Base-by-base conservation (phyloP, 495 filamentous ascomycete genomes). In the Aspergillus mulundensis region DNA sequence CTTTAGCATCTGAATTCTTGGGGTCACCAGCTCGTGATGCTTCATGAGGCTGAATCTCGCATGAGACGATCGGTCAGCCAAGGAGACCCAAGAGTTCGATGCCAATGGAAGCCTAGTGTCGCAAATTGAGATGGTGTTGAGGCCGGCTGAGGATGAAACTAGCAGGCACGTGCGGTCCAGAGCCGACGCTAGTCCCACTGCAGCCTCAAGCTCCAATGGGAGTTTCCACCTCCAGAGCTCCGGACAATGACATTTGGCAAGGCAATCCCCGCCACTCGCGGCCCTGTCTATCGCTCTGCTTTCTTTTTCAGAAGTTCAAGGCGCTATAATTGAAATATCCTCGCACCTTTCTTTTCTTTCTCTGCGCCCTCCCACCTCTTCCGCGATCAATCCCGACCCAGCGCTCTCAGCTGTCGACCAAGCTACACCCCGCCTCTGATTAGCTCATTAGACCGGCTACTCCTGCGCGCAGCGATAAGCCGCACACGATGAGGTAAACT, bases 401-500 rank as follows among this genome's bases (percentile, higher is more conserved):
- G 16, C 20, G 44, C 25, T 49, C 23, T 43, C 53, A 50, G 40
- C 40, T 39, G 54, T 39, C 38, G 19, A 49, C 28, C 39, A 30
- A 21, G 34, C 41, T 38, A 8, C 32, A 16, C n/a, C 44, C 30
- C 38, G 12, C 21, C 30, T 42, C 34, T 30, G 30, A 58, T 48
- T 47, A 28, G 32, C 20, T 55, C 32, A 14, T 19, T 53, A 14
- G 15, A 3, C 40, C 11, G 11, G 25, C 43, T 50, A 34, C 30
- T 53, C 42, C 21, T 28, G 56, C 49, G n/a, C 44, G 28, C 21
- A 21, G 28, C 34, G 15, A 20, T 21, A 43, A 18, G 30, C n/a
- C 23, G 28, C 53, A 49, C 63, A 56, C 24, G 52, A 64, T 67
- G 63, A 60, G 58, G 46, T 64, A 57, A 38, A 43, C 15, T 58